These are phyloP conservation scores for Lentinus polychrous DNA, from an alignment of 1,284 basidiomycete species.

Conservation along the genomic window DNA sequence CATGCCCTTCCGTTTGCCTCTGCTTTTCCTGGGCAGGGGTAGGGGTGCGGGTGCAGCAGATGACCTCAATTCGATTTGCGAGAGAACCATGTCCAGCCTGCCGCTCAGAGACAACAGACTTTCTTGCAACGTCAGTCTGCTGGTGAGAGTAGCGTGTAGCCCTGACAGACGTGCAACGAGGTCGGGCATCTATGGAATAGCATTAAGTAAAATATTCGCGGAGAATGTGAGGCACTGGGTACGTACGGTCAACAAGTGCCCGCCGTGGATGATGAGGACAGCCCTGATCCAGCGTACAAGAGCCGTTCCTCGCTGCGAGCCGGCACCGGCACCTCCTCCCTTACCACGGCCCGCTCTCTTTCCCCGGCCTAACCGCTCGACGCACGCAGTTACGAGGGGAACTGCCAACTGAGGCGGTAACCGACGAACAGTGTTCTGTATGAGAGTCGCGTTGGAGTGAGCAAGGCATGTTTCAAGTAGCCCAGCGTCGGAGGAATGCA, in stretches of 20 bases:
- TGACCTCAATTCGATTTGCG: slow-evolving; percentile 85
- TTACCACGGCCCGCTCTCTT: slow-evolving; percentile 65
- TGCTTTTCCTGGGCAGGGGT: slow-evolving; percentile 30
- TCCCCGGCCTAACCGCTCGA: slow-evolving; percentile 84
- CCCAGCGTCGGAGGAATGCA: slow-evolving; percentile 90
- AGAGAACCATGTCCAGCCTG: slow-evolving; percentile 87
- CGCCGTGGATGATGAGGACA: slow-evolving; percentile 83
- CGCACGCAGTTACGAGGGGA: slow-evolving; percentile 82
- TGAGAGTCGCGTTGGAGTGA: slow-evolving; percentile 77
- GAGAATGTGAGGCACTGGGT: not conserved
- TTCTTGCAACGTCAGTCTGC: slow-evolving; percentile 79
- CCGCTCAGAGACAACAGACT: slow-evolving; percentile 84
- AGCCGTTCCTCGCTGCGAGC: slow-evolving; percentile 79
- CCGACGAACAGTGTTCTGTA: slow-evolving; percentile 84
- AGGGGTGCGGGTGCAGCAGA: slow-evolving; percentile 54
- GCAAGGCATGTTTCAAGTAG: slow-evolving; percentile 85
- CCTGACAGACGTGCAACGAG: slow-evolving; percentile 78
- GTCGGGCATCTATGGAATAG: slow-evolving; percentile 66
- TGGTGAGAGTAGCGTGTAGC: slow-evolving; percentile 78
- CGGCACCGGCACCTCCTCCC: slow-evolving; percentile 77
- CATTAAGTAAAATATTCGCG: slow-evolving; percentile 11
- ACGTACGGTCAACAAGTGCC: slow-evolving; percentile 90
- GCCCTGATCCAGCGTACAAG: slow-evolving; percentile 88
- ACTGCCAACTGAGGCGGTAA: slow-evolving; percentile 89
- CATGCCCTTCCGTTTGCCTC: slow-evolving; percentile 16